Base-by-base conservation (phyloP, 2,329 filamentous ascomycete genomes). In the Graphiopsis chlorocephala region DNA sequence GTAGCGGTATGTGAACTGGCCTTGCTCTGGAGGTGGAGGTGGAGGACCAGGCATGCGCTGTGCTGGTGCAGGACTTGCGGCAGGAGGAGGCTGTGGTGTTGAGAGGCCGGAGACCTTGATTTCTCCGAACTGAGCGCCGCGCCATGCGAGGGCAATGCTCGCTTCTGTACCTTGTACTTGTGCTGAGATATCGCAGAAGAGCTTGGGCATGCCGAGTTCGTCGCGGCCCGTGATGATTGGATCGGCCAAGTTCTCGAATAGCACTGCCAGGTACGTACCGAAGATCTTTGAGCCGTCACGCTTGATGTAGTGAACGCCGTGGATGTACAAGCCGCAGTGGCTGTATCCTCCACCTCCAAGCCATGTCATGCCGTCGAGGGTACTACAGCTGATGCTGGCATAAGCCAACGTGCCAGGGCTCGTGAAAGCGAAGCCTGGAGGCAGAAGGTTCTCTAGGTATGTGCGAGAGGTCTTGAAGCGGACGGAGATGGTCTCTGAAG, bases 171-270 rank as follows among this genome's bases (percentile, higher is more conserved):
- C 66, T 23, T 65, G 45, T 20, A 65, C 26, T 10, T 29, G 53
- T 11, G 47, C 47, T 17, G 17, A 33, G 45, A 75, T 74, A 15
- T 68, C 68, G 38, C 69, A 73, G 42, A 71, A 73, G 25, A 71
- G 59, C 56, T 88, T 88, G 0, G 85, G 85, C 81, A 88, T 85
- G 0, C 86, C 86, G 0, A 88, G 77, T 68, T 88, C 86, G 55
- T 88, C 86, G 1, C 85, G 77, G 0, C 85, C 86, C 4, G 82
- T 84, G 0, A 88, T 72, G 50, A 89, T 87, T 0, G 86, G 84
- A 67, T 90, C 87, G 0, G 85, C 77, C 1, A 85, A 72, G 59
- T 77, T 82, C 71, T 89, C 86, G 67, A 89, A 85, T 0, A 88
- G 74, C 0, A 88, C 76, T 0, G 85, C 82, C 42, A 88, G 72